These are phyloP conservation scores for Gymnopus androsaceus DNA, from an alignment of 1,284 basidiomycete species.

Conservation along the genomic window DNA sequence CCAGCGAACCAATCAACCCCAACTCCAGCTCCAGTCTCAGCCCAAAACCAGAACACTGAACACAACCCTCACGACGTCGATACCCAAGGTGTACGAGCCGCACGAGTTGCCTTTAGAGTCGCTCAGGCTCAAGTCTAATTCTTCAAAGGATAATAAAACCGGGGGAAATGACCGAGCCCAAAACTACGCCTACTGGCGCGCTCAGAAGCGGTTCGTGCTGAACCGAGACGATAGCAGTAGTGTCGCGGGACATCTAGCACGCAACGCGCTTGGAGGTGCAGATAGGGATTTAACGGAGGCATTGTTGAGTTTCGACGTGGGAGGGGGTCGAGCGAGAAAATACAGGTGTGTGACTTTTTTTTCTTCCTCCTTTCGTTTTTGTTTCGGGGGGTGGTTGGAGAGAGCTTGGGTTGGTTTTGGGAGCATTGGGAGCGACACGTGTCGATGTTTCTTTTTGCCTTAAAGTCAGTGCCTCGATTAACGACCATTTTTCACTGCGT, in stretches of 20 bases:
- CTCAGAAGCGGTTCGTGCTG: conserved; percentile 42
- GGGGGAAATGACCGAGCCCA: conserved; percentile 30
- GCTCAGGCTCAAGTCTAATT: background rate
- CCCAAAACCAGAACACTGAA: too few relatives aligned
- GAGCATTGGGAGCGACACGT: too few relatives aligned
- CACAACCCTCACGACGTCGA: too few relatives aligned
- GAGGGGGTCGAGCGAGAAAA: conserved; percentile 36
- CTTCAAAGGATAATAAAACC: conserved; percentile 4
- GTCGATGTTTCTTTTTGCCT: too few relatives aligned
- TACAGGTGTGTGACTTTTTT: conserved; percentile 36
- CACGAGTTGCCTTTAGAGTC: conserved; percentile 24
- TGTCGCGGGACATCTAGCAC: conserved; percentile 53
- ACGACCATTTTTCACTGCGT: too few relatives aligned
- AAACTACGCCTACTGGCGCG: conserved; percentile 41
- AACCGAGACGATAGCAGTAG: conserved; percentile 41
- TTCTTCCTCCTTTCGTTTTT: background rate
- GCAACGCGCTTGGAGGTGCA: conserved; percentile 64
- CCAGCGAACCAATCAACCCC: background rate
- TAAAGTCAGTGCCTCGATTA: too few relatives aligned
- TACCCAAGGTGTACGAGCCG: conserved; percentile 17
- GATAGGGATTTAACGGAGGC: conserved; percentile 49
- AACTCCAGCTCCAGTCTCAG: conserved; percentile 3
- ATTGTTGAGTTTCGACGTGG: conserved; percentile 46
- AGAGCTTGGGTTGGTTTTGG: background rate
- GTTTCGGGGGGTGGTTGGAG: background rate